phyloP scores from a whole-genome alignment of 73 alveolate genomes.

The Paramecium sonneborni region DNA sequence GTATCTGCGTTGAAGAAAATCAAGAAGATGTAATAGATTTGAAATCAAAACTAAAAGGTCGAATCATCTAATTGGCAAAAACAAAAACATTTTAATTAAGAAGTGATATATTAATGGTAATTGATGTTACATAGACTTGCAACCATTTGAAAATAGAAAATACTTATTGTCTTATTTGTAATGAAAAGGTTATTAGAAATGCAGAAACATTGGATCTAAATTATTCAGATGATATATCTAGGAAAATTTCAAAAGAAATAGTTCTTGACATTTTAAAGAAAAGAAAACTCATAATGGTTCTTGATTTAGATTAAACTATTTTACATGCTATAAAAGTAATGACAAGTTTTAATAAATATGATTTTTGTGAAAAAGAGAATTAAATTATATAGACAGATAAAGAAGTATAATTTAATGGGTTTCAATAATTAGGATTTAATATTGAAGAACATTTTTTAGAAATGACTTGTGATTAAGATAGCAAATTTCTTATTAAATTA shows the following conservation, averaged over 20 bases:
- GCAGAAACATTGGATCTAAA: neutral
- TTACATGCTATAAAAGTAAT: slow-evolving; percentile 26
- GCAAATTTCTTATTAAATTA: slow-evolving; percentile 36
- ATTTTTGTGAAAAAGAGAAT: neutral
- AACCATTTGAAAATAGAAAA: slow-evolving; percentile 15
- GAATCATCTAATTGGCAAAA: neutral
- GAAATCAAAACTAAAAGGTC: neutral
- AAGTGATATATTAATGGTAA: neutral
- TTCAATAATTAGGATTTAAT: slow-evolving; percentile 9
- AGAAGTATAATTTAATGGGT: neutral
- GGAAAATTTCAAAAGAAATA: slow-evolving; percentile 9
- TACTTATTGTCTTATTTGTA: neutral
- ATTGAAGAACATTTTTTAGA: neutral
- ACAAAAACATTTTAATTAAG: neutral
- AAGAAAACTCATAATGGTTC: slow-evolving; percentile 24
- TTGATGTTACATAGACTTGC: neutral
- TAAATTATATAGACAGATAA: neutral
- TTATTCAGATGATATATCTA: slow-evolving; percentile 13
- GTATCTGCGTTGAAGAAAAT: neutral
- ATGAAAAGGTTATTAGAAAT: neutral
- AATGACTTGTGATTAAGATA: neutral
- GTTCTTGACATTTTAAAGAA: slow-evolving; percentile 3
- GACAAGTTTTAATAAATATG: neutral
- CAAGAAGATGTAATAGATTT: neutral
- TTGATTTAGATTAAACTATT: slow-evolving; percentile 48